Conservation (phyloP, 2,329 filamentous ascomycete genomes). For the Pyricularia sp. region DNA sequence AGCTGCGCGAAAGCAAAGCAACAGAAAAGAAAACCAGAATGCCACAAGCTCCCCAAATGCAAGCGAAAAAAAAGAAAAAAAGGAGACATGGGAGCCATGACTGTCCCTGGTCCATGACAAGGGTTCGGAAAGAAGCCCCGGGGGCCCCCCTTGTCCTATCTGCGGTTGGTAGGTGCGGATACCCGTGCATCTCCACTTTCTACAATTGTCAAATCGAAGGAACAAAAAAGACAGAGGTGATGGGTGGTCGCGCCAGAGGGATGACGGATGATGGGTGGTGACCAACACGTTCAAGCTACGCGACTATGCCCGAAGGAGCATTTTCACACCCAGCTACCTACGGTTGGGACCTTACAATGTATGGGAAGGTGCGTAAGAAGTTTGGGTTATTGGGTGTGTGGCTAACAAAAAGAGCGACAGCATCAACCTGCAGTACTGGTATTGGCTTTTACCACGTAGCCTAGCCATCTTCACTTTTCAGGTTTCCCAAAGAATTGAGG, state of each 20-base stretch:
- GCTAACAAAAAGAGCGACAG: background rate
- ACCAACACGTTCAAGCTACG: background rate
- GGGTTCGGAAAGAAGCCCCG: background rate
- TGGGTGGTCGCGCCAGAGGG: background rate
- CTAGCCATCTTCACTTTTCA: background rate
- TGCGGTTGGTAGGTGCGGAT: background rate
- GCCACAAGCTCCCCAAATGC: too few relatives aligned
- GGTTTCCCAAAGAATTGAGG: background rate
- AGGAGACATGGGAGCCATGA: background rate
- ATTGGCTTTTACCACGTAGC: background rate
- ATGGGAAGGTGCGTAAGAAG: background rate
- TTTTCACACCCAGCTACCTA: background rate
- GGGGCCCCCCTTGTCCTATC: background rate
- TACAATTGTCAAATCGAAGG: background rate
- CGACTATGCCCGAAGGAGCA: background rate
- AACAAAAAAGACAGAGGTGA: background rate
- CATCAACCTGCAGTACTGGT: too few relatives aligned
- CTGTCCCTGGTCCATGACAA: background rate
- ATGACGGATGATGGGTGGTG: background rate
- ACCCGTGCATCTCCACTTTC: background rate
- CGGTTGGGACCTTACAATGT: background rate
- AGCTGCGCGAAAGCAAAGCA: background rate
- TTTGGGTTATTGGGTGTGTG: background rate
- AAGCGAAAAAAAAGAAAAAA: background rate
- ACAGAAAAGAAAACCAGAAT: background rate